phyloP scores from a whole-genome alignment of 176 grass and related monocot species.

The Carex cristatella region DNA sequence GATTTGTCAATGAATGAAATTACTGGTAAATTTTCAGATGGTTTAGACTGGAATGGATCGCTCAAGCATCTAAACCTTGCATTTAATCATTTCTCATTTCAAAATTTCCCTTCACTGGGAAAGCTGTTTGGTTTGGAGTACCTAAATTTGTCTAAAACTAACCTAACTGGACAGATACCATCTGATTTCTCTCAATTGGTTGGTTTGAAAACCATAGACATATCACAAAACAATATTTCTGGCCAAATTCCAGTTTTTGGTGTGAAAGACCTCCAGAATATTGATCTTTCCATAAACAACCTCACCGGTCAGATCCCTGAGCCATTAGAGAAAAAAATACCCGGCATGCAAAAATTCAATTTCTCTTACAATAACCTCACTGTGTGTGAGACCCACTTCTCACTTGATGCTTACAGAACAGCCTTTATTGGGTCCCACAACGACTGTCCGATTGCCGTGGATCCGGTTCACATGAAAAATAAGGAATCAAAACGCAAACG shows the following conservation, averaged over 20 bases:
- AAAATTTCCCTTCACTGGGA: slow-evolving; percentile 33
- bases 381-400: slow-evolving; percentile 63
- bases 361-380: slow-evolving; percentile 99
- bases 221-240: slow-evolving; percentile 69
- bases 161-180: slow-evolving; percentile 53
- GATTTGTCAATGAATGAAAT: slow-evolving; percentile 80
- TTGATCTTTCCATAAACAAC: slow-evolving; percentile 92
- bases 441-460: slow-evolving; percentile 89
- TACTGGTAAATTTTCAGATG: slow-evolving; percentile 38
- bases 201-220: slow-evolving; percentile 67
- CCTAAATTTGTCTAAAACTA: slow-evolving; percentile 81
- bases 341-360: slow-evolving; percentile 59
- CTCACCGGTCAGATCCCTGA: slow-evolving; percentile 81
- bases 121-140: slow-evolving; percentile 56
- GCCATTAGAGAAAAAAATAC: slow-evolving; percentile 56
- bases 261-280: slow-evolving; percentile 28
- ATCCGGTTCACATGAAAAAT: slow-evolving; percentile 46
- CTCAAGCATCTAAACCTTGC: slow-evolving; percentile 85
- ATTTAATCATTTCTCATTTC: slow-evolving; percentile 52
- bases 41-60: slow-evolving; percentile 20
- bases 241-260: slow-evolving; percentile 65
- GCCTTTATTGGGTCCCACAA: slow-evolving; percentile 66
- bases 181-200: slow-evolving; percentile 36
- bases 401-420: slow-evolving; percentile 39
- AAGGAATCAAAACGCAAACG: slow-evolving; percentile 20